These are phyloP conservation scores for Cutaneotrichosporon spelunceum DNA, from an alignment of 1,284 basidiomycete genomes.

Conservation along the genomic window DNA sequence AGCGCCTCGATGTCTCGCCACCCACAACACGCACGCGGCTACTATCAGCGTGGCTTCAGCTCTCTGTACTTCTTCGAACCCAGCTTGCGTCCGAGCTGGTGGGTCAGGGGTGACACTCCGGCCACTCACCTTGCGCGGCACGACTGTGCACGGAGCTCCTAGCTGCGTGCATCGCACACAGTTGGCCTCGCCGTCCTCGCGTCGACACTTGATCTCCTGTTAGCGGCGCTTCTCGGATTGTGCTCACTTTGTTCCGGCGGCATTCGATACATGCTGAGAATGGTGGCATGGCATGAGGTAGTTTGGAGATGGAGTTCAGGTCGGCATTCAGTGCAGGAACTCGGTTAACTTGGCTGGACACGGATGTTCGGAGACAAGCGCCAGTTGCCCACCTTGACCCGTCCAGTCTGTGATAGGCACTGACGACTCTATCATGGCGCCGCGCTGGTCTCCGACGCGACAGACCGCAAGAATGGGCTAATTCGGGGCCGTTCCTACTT, in stretches of 20 bases:
- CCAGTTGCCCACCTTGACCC: neutral
- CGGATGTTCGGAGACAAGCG: neutral
- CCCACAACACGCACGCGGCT: neutral
- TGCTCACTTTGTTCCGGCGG: conserved; percentile 20
- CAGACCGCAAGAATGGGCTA: too few species aligned
- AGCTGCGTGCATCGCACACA: conserved; percentile 20
- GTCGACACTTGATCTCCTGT: conserved; percentile 18
- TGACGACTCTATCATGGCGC: too few species aligned
- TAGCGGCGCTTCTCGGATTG: neutral
- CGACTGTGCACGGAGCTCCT: conserved; percentile 13
- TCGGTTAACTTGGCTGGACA: neutral
- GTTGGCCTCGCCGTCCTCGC: conserved; percentile 2
- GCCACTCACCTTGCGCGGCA: conserved; percentile 14
- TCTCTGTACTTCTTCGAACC: conserved; percentile 25
- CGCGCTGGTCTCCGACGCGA: too few species aligned
- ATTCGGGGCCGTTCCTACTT: too few species aligned
- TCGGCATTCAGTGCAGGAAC: neutral
- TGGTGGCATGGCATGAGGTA: neutral
- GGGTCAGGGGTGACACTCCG: neutral
- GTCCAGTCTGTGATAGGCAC: neutral
- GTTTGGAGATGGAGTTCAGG: conserved; percentile 1
- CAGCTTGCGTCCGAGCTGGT: conserved; percentile 24
- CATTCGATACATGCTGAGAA: conserved; percentile 24
- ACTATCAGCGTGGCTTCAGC: neutral
- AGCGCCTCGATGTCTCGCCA: neutral